A percentile compares a stretch with the other conserved stretches of the same genome.
Evolutionary conservation across 1,284 basidiomycete species (phyloP).

Genomic region (Cystobasidiaceae sp.): DNA sequence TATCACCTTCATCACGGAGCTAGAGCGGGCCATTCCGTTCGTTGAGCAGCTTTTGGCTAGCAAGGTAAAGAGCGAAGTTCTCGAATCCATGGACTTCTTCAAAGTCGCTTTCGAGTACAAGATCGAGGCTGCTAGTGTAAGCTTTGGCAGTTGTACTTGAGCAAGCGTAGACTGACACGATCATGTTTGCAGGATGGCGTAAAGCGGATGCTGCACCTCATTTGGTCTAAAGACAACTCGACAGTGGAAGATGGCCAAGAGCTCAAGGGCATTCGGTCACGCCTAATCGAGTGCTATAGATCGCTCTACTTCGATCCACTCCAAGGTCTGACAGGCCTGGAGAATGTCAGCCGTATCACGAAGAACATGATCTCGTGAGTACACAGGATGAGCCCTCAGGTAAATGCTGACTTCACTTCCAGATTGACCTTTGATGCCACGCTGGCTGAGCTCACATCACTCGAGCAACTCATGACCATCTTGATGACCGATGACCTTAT

Average conservation of each 20-base stretch:
- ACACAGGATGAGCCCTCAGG: neutral
- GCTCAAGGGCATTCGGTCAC: conserved; percentile 78
- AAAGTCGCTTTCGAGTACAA: conserved; percentile 76
- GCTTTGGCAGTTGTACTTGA: neutral
- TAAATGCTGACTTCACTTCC: conserved; percentile 18
- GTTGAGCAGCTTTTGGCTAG: conserved; percentile 77
- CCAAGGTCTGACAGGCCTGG: conserved; percentile 64
- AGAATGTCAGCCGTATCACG: conserved; percentile 87
- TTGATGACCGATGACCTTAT: conserved; percentile 82
- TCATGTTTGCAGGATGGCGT: conserved; percentile 62
- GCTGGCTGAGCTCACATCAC: conserved; percentile 86
- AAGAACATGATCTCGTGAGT: conserved; percentile 94
- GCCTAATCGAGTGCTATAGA: conserved; percentile 84
- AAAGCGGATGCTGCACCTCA: conserved; percentile 93
- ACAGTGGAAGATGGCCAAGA: conserved; percentile 75
- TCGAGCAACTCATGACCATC: conserved; percentile 92
- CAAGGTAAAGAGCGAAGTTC: conserved; percentile 85
- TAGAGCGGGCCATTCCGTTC: conserved; percentile 71
- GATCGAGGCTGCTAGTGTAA: conserved; percentile 59
- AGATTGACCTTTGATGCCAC: conserved; percentile 86
- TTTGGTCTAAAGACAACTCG: conserved; percentile 93
- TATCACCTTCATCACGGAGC: conserved; percentile 72
- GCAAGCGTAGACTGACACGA: neutral
- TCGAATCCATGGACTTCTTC: conserved; percentile 96
- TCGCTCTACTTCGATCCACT: conserved; percentile 82